Evolutionary conservation across 1,284 basidiomycete species (phyloP), one percentile per base, ranked within the genome.

Genomic region (Apiotrichum mycotoxinovorans): DNA sequence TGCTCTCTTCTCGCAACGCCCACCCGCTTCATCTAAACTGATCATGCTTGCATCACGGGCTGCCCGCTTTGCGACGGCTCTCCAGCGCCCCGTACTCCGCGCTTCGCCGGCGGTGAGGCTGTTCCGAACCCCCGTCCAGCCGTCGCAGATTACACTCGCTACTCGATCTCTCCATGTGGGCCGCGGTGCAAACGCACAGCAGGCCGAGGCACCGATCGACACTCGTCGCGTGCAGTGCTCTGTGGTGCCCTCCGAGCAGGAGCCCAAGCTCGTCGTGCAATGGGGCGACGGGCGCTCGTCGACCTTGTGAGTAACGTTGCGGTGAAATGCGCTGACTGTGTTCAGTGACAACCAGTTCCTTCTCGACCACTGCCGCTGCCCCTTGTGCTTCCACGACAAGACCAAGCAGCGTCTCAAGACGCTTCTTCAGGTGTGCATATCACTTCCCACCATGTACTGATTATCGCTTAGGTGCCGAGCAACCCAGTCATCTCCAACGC

Each of bases 401-500:
- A 98, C 95, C 11, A 95, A 92, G 72, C 95, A 98, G 74, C 83
- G 95, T 12, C 77, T 97, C 14, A 80, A 93, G 49, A 86, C 91
- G 67, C 91, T 94, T 0, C 90, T 87, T 60, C 84, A 88, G 58
- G 91, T 88, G 35, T 15, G 35, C 35, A 37, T 18, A 34, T 37
- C 8, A 4, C 8, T 17, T 15, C 11, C 4, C 35, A 44, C 30
- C 17, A 18, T 27, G 12, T 11, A 17, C 15, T 42, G 27, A 51
- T 2, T 4, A 25, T 7, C 30, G 30, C 30, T 30, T 58, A 94
- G 89, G 88, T 96, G 48, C 85, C 89, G 0, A 74, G 79, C 3
- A 84, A 89, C 66, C 83, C 93, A 54, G 80, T 83, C 15, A 52
- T 64, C 0, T 30, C 34, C 15, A 35, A 41, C 11, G 53, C 69